Evolutionary conservation across 2,329 filamentous ascomycete species (phyloP), one percentile per base, ranked within the genome.

Genomic region (Xylaria sp.): DNA sequence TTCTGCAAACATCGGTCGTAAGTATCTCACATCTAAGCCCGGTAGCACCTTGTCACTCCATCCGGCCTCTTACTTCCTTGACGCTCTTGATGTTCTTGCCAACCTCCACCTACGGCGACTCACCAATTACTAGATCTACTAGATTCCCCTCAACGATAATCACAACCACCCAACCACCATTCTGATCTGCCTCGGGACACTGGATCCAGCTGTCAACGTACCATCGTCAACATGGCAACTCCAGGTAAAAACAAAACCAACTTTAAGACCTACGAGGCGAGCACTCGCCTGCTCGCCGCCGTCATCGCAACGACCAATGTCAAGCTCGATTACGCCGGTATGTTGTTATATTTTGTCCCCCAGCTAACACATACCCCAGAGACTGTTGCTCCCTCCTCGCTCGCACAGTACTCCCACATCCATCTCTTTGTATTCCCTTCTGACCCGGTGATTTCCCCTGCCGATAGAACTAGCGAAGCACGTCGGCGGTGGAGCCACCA

Each of bases 311-410:
- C 88, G 2, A 84, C 85, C 0, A 81, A 81, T 0, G 75, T 87
- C 0, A 88, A 85, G 70, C 85, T 90, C 63, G 88, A 91, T 76
- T 90, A 87, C 78, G 87, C 86, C 75, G 88, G 89, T 91, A 84
- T 81, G 87, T 74, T 4, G 25, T 48, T 37, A 12, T 8, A 31
- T 46, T 55, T 66, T 50, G 37, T 54, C 31, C 9, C 12, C 63
- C 18, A 8, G 44, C 37, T 63, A 15, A 25, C 18, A 31, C 34
- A 25, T 54, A 20, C 31, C 41, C 13, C 20, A 2, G 0, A 10
- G 18, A 23, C 48, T n/a, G 34, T 20, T 6, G 46, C 18, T 65
- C 50, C 31, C 48, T 13, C 46, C 39, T 25, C 13, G 8, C 48
- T 25, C 13, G 8, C 48, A 15, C 25, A n/a, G 8, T 18, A 13